Conservation (phyloP, 192 early-diverging fungal species). For the Kappamyces sp. region DNA sequence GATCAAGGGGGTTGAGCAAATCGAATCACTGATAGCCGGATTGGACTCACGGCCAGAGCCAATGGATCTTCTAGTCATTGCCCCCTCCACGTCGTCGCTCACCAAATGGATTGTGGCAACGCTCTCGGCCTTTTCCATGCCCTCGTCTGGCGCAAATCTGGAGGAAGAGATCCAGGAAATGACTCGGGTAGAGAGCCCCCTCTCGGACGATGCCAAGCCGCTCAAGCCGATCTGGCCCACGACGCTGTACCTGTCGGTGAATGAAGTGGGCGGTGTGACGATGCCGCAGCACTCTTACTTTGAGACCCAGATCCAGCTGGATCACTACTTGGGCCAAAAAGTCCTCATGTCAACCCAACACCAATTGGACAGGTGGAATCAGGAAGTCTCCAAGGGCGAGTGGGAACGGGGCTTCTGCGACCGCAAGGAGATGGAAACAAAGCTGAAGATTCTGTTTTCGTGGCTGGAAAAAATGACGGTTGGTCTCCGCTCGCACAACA, state of each 20-base stretch:
- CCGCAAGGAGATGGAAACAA: slow-evolving; percentile 1
- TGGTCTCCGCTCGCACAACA: background rate
- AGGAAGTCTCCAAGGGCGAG: slow-evolving; percentile 17
- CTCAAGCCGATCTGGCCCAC: background rate
- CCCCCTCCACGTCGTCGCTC: slow-evolving; percentile 5
- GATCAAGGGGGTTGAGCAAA: background rate
- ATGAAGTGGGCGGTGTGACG: background rate
- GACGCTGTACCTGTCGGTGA: background rate
- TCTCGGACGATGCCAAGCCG: background rate
- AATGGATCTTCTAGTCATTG: slow-evolving; percentile 16
- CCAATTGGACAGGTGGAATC: slow-evolving; percentile 7
- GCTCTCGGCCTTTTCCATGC: slow-evolving; percentile 25
- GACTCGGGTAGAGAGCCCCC: background rate
- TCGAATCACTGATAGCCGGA: slow-evolving; percentile 3
- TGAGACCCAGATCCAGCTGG: slow-evolving; percentile 6
- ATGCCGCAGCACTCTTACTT: background rate
- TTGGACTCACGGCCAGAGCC: slow-evolving; percentile 21
- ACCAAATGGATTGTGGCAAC: slow-evolving; percentile 26
- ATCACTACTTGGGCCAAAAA: slow-evolving; percentile 13
- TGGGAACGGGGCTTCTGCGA: slow-evolving; percentile 16
- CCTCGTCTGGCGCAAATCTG: slow-evolving; percentile 4
- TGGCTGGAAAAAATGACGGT: background rate
- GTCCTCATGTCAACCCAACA: slow-evolving; percentile 6
- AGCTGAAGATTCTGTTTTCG: background rate
- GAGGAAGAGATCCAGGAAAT: slow-evolving; percentile 9